Evolutionary conservation across 1,284 basidiomycete genomes (phyloP), one percentile per base, ranked within the genome.

Genomic region (Cryptococcus neoformans): DNA sequence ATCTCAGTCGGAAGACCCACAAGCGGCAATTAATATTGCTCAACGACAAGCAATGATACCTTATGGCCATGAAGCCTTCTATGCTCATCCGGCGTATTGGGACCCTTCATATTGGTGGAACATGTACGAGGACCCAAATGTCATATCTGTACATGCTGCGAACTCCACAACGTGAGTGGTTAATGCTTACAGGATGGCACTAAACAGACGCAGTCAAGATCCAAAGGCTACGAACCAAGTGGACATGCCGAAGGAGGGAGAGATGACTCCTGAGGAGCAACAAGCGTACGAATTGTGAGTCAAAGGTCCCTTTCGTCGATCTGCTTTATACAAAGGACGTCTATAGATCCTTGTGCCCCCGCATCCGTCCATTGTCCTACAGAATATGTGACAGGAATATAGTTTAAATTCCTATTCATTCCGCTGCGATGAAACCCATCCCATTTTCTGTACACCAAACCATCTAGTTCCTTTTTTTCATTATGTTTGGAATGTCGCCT

Each of bases 401-500:
- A 11, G 34, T 54, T 54, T 35, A 49, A 35, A 54, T 40, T 28
- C 9, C n/a, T 39, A 49, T 21, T 53, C 8, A 28, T 34, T 41
- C 21, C 21, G 21, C 17, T n/a, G 21, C 21, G 21, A 37, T 49
- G 39, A 45, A 42, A 28, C 42, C 16, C 28, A 9, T 36, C 17
- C 17, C 35, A n/a, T 37, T 12, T 45, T 37, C 41, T 12, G 37
- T 28, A 34, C 37, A 7, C 17, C 35, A 39, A 35, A 38, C 39
- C 46, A 40, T 46, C n/a, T 21, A 21, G 21, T 21, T 21, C 21
- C 21, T 54, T 35, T 21, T 38, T 41, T 16, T 14, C 35, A 57
- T 28, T 16, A 64, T 64, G 62, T 64, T 57, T 35, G 62, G 59
- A 5, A 61, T 52, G 7, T 52, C 60, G 4, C 62, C 62, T 39